Evolutionary conservation across 192 early-diverging fungal species (phyloP), one percentile per base, ranked within the genome.

Genomic region (Lobulomyces angularis): DNA sequence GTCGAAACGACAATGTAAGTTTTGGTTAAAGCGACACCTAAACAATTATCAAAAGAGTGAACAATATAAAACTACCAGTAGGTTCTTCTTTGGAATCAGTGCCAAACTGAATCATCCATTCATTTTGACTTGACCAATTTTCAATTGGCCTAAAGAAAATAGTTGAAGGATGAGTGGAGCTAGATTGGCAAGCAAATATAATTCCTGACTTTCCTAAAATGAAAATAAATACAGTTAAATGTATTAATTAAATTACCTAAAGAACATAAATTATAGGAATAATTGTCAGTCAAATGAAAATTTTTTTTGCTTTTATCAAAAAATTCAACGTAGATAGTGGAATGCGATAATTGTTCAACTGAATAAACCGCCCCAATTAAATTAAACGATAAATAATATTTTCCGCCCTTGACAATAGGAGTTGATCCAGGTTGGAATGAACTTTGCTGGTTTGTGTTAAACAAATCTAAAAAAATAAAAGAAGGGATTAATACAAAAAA

Each of bases 391-490:
- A 82, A 57, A 37, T 80, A 81, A 37, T 70, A 74, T 23, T 46
- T 18, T 31, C 62, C 46, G 34, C 37, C 36, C 21, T 33, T 41
- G 26, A 53, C 32, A 34, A 55, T 55, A 5, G 81, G 72, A 2
- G 90, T 90, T 6, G 88, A 59, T 4, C 87, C 88, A 18, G 91
- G 74, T 43, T 97, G 91, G 49, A 97, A 88, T 21, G 69, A n/a
- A n/a, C n/a, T n/a, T n/a, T n/a, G n/a, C n/a, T n/a, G n/a, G n/a
- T n/a, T n/a, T n/a, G n/a, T n/a, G n/a, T n/a, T n/a, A n/a, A n/a
- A n/a, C n/a, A n/a, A n/a, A n/a, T n/a, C n/a, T n/a, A n/a, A n/a
- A n/a, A n/a, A n/a, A n/a, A n/a, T n/a, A n/a, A n/a, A n/a, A n/a
- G n/a, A n/a, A n/a, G n/a, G n/a, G n/a, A n/a, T n/a, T n/a, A n/a